A percentile compares a stretch with the other conserved stretches of the same genome.
These are phyloP conservation scores for Iris macrosiphon DNA, from an alignment of 106 monocot species.

Conservation along the genomic window DNA sequence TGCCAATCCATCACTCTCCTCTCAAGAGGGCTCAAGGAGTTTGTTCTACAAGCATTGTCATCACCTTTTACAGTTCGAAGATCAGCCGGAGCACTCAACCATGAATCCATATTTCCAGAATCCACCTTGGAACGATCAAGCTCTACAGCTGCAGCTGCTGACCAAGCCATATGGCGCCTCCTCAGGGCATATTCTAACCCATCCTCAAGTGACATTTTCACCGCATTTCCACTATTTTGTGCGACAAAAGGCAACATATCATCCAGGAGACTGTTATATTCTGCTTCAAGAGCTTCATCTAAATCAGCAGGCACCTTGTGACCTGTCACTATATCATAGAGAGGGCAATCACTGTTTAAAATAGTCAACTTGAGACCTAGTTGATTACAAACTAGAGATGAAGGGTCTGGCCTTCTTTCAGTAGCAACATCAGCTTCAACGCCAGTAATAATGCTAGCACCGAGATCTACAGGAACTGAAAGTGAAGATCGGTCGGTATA, in stretches of 20 bases:
- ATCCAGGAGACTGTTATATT: slow-evolving; percentile 96
- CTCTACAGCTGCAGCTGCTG: slow-evolving; percentile 16
- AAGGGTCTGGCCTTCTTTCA: slow-evolving; percentile 92
- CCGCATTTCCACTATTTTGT: slow-evolving; percentile 56
- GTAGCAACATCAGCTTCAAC: slow-evolving; percentile 94
- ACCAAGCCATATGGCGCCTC: slow-evolving; percentile 32
- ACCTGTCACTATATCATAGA: slow-evolving; percentile 85
- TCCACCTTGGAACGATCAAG: slow-evolving; percentile 23
- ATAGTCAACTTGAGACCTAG: slow-evolving; percentile 83
- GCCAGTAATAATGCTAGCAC: slow-evolving; percentile 99
- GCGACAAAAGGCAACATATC: slow-evolving; percentile 68
- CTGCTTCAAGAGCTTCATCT: slow-evolving; percentile 88
- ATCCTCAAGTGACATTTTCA: slow-evolving; percentile 76
- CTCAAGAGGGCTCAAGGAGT: slow-evolving; percentile 73
- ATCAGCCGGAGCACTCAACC: slow-evolving; percentile 1
- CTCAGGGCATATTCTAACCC: slow-evolving; percentile 85
- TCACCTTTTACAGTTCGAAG: background rate
- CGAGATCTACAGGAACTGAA: slow-evolving; percentile 98
- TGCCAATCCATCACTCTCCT: slow-evolving; percentile 99
- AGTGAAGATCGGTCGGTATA: slow-evolving; percentile 79
- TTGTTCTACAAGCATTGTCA: slow-evolving; percentile 9
- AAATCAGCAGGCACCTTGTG: slow-evolving; percentile 80
- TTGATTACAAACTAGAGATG: slow-evolving; percentile 85
- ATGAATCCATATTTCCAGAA: slow-evolving; percentile 6
- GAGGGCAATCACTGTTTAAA: slow-evolving; percentile 97